A percentile compares a stretch with the other conserved stretches of the same genome.
Evolutionary conservation across 1,284 basidiomycete species (phyloP).

Genomic region (Ceratobasidium sp.): DNA sequence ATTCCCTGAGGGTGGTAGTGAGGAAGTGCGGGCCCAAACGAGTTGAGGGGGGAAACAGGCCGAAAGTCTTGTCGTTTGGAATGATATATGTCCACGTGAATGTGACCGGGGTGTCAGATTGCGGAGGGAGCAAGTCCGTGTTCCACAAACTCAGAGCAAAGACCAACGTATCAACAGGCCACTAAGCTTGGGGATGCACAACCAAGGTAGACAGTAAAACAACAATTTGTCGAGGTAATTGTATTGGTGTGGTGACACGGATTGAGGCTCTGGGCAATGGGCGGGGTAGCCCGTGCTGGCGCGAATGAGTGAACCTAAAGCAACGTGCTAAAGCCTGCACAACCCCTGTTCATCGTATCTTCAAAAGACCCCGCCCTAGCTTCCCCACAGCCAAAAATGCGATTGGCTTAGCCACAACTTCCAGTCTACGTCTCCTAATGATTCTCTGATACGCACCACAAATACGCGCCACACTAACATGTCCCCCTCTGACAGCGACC

Average conservation of each 20-base stretch:
- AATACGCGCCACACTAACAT: not conserved
- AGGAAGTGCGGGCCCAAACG: not conserved
- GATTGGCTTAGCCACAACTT: slow-evolving; percentile 22
- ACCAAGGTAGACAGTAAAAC: not conserved
- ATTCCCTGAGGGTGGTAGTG: slow-evolving; percentile 21
- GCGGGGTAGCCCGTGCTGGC: slow-evolving; percentile 1
- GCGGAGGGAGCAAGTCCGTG: not conserved
- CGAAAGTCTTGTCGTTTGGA: not conserved
- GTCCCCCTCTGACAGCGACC: not conserved
- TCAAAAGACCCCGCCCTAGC: slow-evolving; percentile 11
- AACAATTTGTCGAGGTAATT: not conserved
- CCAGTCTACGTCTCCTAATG: not conserved
- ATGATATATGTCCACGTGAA: slow-evolving; percentile 23
- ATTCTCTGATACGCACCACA: not conserved
- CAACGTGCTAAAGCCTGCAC: not conserved
- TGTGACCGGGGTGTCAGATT: slow-evolving; percentile 1
- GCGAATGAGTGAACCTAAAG: slow-evolving; percentile 1
- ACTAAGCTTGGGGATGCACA: not conserved
- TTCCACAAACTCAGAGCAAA: not conserved
- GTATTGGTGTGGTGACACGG: not conserved
- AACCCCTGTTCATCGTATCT: slow-evolving; percentile 21
- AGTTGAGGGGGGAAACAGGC: slow-evolving; percentile 1
- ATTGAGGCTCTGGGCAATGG: slow-evolving; percentile 3
- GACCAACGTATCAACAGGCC: not conserved
- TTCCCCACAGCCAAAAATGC: slow-evolving; percentile 32